Percentiles rank a stretch among this genome's conserved stretches.
Evolutionary conservation across 148 eudicot genomes (phyloP).

Genomic region (Silene uniflora): DNA sequence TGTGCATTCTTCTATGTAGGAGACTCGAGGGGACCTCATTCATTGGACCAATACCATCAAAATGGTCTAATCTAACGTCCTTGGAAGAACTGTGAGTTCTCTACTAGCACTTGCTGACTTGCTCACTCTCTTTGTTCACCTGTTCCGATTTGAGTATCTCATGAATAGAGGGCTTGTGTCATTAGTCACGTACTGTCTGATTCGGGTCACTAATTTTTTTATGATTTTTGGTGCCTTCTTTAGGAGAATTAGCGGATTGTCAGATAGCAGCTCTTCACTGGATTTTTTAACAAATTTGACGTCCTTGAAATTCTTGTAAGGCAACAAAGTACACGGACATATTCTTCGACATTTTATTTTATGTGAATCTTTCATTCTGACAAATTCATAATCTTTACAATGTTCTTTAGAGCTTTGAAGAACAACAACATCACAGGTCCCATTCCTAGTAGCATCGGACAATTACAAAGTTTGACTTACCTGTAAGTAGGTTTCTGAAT

Average conservation of each 20-base stretch:
- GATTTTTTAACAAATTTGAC: conserved; percentile 45
- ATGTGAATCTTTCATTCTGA: not conserved
- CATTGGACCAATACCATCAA: conserved; percentile 56
- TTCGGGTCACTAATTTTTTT: conserved; percentile 1
- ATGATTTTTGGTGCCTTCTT: not conserved
- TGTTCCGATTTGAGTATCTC: not conserved
- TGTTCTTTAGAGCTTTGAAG: conserved; percentile 49
- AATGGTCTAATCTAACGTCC: conserved; percentile 42
- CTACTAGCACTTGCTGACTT: not conserved
- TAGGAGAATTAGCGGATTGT: conserved; percentile 75
- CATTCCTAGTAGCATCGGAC: conserved; percentile 56
- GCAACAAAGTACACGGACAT: not conserved
- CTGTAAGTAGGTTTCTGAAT: conserved; percentile 48
- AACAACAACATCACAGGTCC: conserved; percentile 68
- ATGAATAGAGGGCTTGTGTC: not conserved
- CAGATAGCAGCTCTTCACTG: conserved; percentile 57
- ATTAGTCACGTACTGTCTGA: not conserved
- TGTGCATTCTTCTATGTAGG: conserved; percentile 29
- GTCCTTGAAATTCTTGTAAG: conserved; percentile 54
- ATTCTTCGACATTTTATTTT: not conserved
- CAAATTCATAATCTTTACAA: not conserved
- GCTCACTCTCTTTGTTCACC: not conserved
- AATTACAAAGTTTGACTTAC: conserved; percentile 32
- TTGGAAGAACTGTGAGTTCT: conserved; percentile 51
- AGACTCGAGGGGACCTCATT: conserved; percentile 61